Conservation (phyloP, 257 asterid genomes). For the Solanum virginianum region DNA sequence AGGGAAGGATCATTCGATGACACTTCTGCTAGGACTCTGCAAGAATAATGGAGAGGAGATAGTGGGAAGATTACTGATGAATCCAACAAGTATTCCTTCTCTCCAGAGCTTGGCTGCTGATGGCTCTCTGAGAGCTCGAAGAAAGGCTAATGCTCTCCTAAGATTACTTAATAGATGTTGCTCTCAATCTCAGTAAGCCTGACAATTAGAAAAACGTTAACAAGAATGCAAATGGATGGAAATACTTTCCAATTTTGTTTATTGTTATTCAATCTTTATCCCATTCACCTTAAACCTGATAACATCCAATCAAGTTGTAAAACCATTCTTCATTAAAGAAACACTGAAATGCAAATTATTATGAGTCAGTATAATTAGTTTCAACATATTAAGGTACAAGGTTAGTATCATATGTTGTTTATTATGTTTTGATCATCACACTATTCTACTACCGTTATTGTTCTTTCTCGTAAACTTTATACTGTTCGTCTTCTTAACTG, state of each 20-base stretch:
- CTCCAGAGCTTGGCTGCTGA: conserved; percentile 49
- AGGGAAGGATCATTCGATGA: conserved; percentile 73
- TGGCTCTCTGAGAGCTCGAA: conserved; percentile 54
- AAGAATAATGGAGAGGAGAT: conserved; percentile 72
- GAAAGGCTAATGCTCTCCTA: conserved; percentile 79
- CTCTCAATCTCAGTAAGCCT: conserved; percentile 30
- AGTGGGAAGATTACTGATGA: conserved; percentile 53
- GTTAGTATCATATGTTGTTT: no score
- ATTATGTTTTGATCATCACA: no score
- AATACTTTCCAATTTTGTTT: conserved; percentile 1
- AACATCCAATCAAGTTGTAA: background rate
- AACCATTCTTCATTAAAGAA: background rate
- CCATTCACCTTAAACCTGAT: background rate
- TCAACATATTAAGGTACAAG: background rate
- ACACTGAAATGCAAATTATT: background rate
- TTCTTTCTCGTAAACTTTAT: no score
- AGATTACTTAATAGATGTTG: conserved; percentile 76
- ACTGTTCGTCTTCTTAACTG: no score
- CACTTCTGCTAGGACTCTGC: conserved; percentile 65
- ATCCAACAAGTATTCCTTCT: conserved; percentile 70
- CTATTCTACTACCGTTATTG: no score
- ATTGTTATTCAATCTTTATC: background rate
- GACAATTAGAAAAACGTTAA: conserved; percentile 5
- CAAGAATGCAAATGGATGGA: conserved; percentile 14
- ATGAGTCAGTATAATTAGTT: background rate